phyloP scores from a whole-genome alignment of 768 basidiomycete species.

The Suillus variegatus region DNA sequence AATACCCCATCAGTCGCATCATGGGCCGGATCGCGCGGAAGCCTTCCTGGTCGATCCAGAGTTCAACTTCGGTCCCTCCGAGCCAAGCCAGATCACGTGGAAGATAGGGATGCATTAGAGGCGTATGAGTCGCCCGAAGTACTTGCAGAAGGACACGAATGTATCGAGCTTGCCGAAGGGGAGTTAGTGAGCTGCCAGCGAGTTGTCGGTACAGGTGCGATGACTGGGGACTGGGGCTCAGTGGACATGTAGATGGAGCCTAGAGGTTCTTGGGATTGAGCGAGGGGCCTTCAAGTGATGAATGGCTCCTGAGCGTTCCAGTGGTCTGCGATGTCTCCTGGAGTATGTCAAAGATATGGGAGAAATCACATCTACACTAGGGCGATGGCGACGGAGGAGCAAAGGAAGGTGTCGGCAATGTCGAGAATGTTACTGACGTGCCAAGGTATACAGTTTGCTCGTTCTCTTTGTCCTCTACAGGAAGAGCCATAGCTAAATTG shows the following conservation, averaged over 20 bases:
- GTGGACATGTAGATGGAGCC: background rate
- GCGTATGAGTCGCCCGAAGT: constrained; percentile 12
- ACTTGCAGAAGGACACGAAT: constrained; percentile 5
- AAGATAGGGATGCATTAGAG: constrained; percentile 24
- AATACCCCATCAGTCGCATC: constrained; percentile 60
- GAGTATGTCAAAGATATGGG: constrained; percentile 21
- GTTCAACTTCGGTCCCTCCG: constrained; percentile 51
- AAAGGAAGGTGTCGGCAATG: constrained; percentile 27
- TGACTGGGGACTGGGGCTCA: background rate
- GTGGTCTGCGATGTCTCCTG: constrained; percentile 30
- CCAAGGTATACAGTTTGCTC: constrained; percentile 17
- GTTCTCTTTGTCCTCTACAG: constrained; percentile 17
- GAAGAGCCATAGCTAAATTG: constrained; percentile 14
- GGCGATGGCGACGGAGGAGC: constrained; percentile 32
- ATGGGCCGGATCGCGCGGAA: constrained; percentile 63
- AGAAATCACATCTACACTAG: constrained; percentile 26
- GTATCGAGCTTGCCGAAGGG: constrained; percentile 9
- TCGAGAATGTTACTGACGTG: constrained; percentile 27
- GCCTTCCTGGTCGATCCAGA: constrained; percentile 85
- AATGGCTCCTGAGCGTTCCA: constrained; percentile 34
- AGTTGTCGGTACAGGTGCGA: constrained; percentile 5
- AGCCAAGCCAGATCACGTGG: constrained; percentile 54
- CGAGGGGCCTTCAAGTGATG: constrained; percentile 13
- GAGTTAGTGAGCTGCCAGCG: constrained; percentile 19
- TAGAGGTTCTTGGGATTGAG: constrained; percentile 17